Conservation (phyloP, 2,329 filamentous ascomycete genomes). For the Exophiala lecanii-corni region DNA sequence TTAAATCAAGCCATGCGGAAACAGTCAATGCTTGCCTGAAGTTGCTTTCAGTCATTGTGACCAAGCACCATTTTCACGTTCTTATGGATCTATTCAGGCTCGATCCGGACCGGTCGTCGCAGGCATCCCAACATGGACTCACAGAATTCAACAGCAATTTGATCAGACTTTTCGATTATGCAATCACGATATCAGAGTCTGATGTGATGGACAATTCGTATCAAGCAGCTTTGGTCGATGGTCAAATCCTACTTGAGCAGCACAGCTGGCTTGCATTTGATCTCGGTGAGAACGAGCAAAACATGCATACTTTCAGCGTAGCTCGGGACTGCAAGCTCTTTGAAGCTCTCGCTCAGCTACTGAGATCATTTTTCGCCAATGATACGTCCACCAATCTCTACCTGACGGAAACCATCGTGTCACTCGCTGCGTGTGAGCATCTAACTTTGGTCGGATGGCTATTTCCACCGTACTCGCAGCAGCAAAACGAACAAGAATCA, state of each 20-base stretch:
- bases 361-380: conserved; percentile 82
- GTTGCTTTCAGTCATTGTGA: conserved; percentile 77
- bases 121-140: conserved; percentile 45
- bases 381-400: conserved; percentile 86
- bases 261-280: conserved; percentile 24
- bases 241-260: conserved; percentile 21
- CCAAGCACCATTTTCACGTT: conserved; percentile 83
- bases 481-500: conserved; percentile 35
- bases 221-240: conserved; percentile 41
- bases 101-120: conserved; percentile 39
- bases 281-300: conserved; percentile 48
- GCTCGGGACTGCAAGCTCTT: conserved; percentile 34
- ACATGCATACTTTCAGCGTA: conserved; percentile 15
- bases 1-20: conserved; percentile 78
- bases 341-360: conserved; percentile 50
- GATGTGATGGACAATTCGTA: conserved; percentile 39
- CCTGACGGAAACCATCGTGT: conserved; percentile 76
- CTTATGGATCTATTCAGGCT: conserved; percentile 66
- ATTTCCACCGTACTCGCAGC: conserved; percentile 37
- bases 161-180: conserved; percentile 34
- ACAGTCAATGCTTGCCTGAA: conserved; percentile 87
- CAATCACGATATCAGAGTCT: conserved; percentile 35
- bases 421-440: conserved; percentile 77
- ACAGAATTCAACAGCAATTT: conserved; percentile 40
- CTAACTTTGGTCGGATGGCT: conserved; percentile 90